Evolutionary conservation across 139 green algal species (phyloP), one percentile per base, ranked within the genome.

Genomic region (Tetradesmus obliquus): DNA sequence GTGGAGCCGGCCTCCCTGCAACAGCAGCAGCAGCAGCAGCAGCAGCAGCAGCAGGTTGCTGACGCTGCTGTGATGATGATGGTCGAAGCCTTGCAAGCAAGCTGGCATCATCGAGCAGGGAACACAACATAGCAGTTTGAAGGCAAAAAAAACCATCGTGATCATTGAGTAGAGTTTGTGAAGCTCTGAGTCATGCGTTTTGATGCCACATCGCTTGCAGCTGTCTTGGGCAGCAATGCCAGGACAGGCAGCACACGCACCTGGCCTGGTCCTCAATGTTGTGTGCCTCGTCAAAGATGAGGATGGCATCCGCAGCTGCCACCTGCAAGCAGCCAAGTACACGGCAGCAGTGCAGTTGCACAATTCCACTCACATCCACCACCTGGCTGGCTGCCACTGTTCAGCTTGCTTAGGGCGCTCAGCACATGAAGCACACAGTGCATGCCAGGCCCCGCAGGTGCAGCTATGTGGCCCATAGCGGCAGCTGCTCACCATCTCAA

Each of bases 241-340:
- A 4, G 12, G 0, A 13, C 60, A 88, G 45, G 57, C 15, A 22
- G 84, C 55, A 5, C 53, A 19, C 83, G 0, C 79, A 94, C 92
- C 94, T 94, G 55, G 90, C 84, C 90, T 95, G 95, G 93, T 99
- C 98, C 94, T 99, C 98, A 22, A 99, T 99, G 94, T 99, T 99
- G 96, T 99, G 98, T 9, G 97, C 98, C 93, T 99, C 98, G 90
- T 99, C 98, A 76, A 99, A 98, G 9, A 99, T 98, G 13, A 99
- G 91, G 53, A 99, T 93, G 54, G 94, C 88, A 79, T 94, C 94
- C 4, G 93, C 79, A 20, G 98, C 76, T 8, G 97, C 92, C 17
- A 99, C 91, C 3, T 95, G 88, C 95, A 99, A 96, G n/a, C 96
- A 91, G 6, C 86, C 57, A 3, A 96, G 93, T 60, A 99, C 82